Evolutionary conservation across 768 basidiomycete species (phyloP).

Genomic region (Suillus americanus): DNA sequence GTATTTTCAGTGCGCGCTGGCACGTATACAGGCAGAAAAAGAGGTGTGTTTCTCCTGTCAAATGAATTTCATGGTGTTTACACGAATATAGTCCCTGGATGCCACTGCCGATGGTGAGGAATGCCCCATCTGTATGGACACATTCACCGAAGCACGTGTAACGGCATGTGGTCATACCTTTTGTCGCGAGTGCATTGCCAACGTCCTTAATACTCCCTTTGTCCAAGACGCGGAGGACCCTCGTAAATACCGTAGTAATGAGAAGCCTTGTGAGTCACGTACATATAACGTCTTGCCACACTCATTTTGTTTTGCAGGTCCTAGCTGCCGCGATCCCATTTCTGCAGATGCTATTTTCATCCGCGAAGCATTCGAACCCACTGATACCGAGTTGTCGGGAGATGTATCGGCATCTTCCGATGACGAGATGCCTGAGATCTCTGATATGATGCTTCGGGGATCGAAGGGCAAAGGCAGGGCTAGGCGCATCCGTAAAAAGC

Average conservation of each 20-base stretch:
- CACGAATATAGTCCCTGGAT: conserved; percentile 40
- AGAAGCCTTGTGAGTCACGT: conserved; percentile 49
- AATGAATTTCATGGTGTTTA: not conserved
- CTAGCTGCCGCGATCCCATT: conserved; percentile 59
- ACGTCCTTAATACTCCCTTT: conserved; percentile 42
- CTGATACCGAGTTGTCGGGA: conserved; percentile 41
- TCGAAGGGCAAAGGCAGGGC: conserved; percentile 24
- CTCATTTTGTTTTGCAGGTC: conserved; percentile 38
- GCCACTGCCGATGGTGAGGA: conserved; percentile 51
- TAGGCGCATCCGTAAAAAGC: conserved; percentile 19
- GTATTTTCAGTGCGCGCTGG: conserved; percentile 41
- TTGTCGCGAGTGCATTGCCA: conserved; percentile 58
- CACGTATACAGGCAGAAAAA: conserved; percentile 54
- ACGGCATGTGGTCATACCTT: conserved; percentile 63
- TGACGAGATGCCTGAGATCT: conserved; percentile 31
- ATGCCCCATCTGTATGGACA: conserved; percentile 69
- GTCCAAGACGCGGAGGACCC: conserved; percentile 37
- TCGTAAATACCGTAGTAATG: conserved; percentile 37
- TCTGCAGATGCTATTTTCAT: conserved; percentile 48
- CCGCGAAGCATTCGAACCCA: conserved; percentile 60
- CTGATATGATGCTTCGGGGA: conserved; percentile 12
- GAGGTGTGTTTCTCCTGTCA: conserved; percentile 33
- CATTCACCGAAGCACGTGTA: conserved; percentile 50
- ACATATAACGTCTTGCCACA: not conserved
- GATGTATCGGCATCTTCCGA: conserved; percentile 16